Evolutionary conservation across 768 basidiomycete species (phyloP).

Genomic region (Macrocybe gigantea): DNA sequence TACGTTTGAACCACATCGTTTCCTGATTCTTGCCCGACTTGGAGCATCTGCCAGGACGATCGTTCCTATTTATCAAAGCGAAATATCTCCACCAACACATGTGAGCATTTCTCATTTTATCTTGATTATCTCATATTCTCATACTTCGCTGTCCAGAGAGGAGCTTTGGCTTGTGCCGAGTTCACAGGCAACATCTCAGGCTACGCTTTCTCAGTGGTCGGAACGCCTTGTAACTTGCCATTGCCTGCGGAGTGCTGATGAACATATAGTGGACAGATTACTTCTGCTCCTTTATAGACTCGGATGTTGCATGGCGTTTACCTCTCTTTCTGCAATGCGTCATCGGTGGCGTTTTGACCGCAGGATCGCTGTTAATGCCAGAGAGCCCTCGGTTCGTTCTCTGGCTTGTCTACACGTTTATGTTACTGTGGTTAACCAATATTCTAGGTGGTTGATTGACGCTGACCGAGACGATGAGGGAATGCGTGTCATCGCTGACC

Average conservation of each 20-base stretch:
- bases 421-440: neutral
- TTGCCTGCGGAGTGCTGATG: neutral
- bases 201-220: constrained; percentile 77
- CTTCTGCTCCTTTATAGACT: constrained; percentile 79
- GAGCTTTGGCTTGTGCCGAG: constrained; percentile 84
- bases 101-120: constrained; percentile 28
- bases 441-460: constrained; percentile 81
- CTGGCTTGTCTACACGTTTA: neutral
- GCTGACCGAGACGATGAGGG: constrained; percentile 80
- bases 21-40: neutral
- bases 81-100: constrained; percentile 85
- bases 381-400: constrained; percentile 68
- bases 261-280: constrained; percentile 77
- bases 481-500: constrained; percentile 77
- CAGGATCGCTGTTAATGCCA: constrained; percentile 76
- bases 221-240: constrained; percentile 19
- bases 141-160: constrained; percentile 43
- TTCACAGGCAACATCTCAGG: constrained; percentile 87
- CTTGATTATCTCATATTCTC: neutral
- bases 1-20: constrained; percentile 30
- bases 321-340: constrained; percentile 79
- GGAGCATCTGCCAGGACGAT: constrained; percentile 49
- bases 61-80: constrained; percentile 86
- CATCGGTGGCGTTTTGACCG: constrained; percentile 70
- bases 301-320: constrained; percentile 78